Evolutionary conservation across 2,329 filamentous ascomycete genomes (phyloP).

Genomic region (Hymenoscyphus albidus): DNA sequence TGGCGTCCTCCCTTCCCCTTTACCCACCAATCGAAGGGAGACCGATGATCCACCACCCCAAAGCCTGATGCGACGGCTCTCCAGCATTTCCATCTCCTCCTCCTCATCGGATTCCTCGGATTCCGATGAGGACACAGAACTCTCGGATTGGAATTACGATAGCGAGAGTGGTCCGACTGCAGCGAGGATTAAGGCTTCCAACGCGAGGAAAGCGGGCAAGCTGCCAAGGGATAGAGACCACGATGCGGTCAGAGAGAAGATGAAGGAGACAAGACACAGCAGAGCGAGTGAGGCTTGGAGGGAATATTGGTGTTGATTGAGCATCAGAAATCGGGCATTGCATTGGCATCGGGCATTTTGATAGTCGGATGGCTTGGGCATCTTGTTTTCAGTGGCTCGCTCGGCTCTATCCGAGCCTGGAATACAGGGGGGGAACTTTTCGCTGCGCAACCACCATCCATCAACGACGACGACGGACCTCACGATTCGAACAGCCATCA

Average conservation of each 20-base stretch:
- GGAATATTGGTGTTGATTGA: slow-evolving; percentile 24
- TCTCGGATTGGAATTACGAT: slow-evolving; percentile 17
- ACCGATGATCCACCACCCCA: background rate
- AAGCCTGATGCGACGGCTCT: background rate
- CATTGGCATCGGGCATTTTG: background rate
- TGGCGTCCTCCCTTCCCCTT: background rate
- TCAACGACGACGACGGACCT: background rate
- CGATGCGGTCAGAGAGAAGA: slow-evolving; percentile 19
- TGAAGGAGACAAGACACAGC: slow-evolving; percentile 15
- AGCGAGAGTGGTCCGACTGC: background rate
- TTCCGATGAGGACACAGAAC: slow-evolving; percentile 16
- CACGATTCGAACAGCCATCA: background rate
- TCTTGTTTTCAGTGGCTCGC: too few relatives aligned
- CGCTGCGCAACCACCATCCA: background rate
- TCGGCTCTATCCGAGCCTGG: background rate
- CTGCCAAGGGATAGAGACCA: slow-evolving; percentile 5
- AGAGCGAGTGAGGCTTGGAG: slow-evolving; percentile 18
- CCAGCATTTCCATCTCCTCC: background rate
- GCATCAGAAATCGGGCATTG: background rate
- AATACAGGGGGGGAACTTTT: background rate
- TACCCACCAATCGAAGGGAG: too few relatives aligned
- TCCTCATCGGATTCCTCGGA: slow-evolving; percentile 10
- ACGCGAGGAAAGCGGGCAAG: background rate
- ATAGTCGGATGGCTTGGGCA: too few relatives aligned
- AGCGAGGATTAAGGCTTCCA: background rate